Evolutionary conservation across 2,329 filamentous ascomycete species (phyloP), one percentile per base, ranked within the genome.

Genomic region (Harringtonia lauricola): DNA sequence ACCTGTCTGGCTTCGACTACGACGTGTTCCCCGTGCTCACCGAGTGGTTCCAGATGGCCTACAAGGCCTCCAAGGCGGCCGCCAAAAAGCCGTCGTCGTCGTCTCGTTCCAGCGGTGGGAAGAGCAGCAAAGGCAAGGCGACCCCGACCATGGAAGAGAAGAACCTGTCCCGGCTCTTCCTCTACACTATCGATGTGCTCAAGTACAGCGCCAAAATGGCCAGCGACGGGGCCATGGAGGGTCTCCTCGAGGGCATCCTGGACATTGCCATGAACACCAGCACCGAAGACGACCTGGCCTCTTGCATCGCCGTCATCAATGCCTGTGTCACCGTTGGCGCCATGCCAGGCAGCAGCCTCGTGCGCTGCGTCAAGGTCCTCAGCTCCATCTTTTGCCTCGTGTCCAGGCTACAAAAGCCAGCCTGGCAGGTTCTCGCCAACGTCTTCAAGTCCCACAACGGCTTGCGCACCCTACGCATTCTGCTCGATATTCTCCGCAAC

Each of bases 201-300:
- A 86, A 85, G 56, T 88, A 85, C 66, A 86, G 81, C 57, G 83
- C 79, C 58, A 82, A 80, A 51, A 71, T 78, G 28, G 77, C 82
- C 21, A 72, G 73, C 49, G 79, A 84, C 49, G 61, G 69, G 28
- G 74, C 81, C 37, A 68, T 83, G 18, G 70, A 70, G 41, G 65
- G 67, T 4, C 62, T 88, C 42, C 74, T 89, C 45, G 70, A 76
- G 45, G 70, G 70, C 13, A 63, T 85, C 9, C 66, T 86, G 37
- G 62, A 67, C 42, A 83, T 88, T 37, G 86, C 82, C 60, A 72
- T 78, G 58, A 76, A 72, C 51, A 87, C 83, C 1, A 79, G 71
- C 40, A 67, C 72, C 26, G 67, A 77, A 39, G 70, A 73, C 24
- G 83, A 89, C 54, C 67, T 89, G 46, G 70, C 69, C 42, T 74